Evolutionary conservation across 139 green algal species (phyloP).

Genomic region (Pseudopediastrum boryanum): DNA sequence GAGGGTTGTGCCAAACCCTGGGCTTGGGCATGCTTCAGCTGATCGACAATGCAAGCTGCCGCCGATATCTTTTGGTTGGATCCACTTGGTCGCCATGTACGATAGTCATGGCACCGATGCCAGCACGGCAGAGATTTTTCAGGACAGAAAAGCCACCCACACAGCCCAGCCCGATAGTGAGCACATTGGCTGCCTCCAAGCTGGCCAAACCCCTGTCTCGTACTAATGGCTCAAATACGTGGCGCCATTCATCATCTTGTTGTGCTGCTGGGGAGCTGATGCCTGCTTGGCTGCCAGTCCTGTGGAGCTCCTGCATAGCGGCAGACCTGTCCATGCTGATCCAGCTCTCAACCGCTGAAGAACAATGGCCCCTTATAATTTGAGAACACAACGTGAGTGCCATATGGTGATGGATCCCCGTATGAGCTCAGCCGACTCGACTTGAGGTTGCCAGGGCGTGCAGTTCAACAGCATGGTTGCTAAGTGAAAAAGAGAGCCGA

Average conservation of each 20-base stretch:
- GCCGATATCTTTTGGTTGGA: constrained; percentile 63
- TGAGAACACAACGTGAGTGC: too few relatives aligned
- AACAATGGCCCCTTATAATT: too few relatives aligned
- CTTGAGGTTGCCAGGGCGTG: too few relatives aligned
- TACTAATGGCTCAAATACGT: constrained; percentile 50
- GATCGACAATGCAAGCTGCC: constrained; percentile 51
- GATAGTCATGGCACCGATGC: constrained; percentile 48
- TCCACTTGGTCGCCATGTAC: constrained; percentile 56
- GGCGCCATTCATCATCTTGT: constrained; percentile 40
- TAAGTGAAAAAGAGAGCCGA: too few relatives aligned
- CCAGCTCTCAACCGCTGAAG: too few relatives aligned
- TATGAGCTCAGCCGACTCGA: too few relatives aligned
- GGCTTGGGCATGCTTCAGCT: constrained; percentile 56
- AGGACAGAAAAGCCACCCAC: constrained; percentile 58
- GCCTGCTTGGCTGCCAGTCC: too few relatives aligned
- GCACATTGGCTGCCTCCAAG: constrained; percentile 47
- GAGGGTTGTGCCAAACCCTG: constrained; percentile 37
- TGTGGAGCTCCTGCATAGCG: too few relatives aligned
- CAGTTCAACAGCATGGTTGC: too few relatives aligned
- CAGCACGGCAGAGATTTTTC: constrained; percentile 58
- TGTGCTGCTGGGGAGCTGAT: background rate
- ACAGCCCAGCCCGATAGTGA: constrained; percentile 62
- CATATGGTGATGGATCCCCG: too few relatives aligned
- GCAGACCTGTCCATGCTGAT: too few relatives aligned
- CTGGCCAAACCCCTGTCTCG: constrained; percentile 25